Percentiles rank a stretch among this genome's conserved stretches.
These are phyloP conservation scores for Fusarium burgessii DNA, from an alignment of 2,329 filamentous ascomycete genomes.

Conservation along the genomic window DNA sequence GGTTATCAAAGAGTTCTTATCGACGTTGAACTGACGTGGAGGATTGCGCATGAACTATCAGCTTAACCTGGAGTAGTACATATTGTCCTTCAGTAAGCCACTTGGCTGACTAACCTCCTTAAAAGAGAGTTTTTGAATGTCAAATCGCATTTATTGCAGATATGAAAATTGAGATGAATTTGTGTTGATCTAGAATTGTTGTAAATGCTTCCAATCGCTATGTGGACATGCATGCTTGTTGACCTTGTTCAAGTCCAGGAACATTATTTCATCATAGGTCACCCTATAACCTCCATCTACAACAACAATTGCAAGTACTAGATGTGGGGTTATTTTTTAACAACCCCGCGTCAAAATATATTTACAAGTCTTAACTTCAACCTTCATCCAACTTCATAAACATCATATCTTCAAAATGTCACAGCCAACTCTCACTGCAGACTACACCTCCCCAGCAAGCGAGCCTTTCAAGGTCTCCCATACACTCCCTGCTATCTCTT, in stretches of 20 bases:
- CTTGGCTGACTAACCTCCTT: slow-evolving; percentile 20
- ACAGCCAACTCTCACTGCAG: slow-evolving; percentile 52
- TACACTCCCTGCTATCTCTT: slow-evolving; percentile 51
- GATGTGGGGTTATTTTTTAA: slow-evolving; percentile 24
- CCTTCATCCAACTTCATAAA: slow-evolving; percentile 1
- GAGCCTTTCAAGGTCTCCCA: slow-evolving; percentile 59
- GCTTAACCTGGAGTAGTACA: background rate
- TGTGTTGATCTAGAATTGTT: background rate
- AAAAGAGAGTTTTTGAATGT: background rate
- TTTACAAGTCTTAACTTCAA: slow-evolving; percentile 1
- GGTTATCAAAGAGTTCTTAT: slow-evolving; percentile 10
- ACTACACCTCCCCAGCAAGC: slow-evolving; percentile 66
- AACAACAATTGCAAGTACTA: background rate
- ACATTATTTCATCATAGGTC: background rate
- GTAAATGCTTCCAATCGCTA: background rate
- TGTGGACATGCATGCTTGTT: background rate
- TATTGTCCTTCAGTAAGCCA: slow-evolving; percentile 7
- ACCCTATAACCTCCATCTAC: slow-evolving; percentile 8
- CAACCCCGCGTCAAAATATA: slow-evolving; percentile 40
- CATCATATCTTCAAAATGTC: slow-evolving; percentile 19
- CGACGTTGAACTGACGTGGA: slow-evolving; percentile 16
- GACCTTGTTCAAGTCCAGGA: background rate
- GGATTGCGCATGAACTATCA: background rate
- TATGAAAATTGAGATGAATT: background rate
- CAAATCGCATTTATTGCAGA: background rate